A percentile compares a stretch with the other conserved stretches of the same genome.
Evolutionary conservation across 2,329 filamentous ascomycete species (phyloP).

Genomic region (Capronia americana): DNA sequence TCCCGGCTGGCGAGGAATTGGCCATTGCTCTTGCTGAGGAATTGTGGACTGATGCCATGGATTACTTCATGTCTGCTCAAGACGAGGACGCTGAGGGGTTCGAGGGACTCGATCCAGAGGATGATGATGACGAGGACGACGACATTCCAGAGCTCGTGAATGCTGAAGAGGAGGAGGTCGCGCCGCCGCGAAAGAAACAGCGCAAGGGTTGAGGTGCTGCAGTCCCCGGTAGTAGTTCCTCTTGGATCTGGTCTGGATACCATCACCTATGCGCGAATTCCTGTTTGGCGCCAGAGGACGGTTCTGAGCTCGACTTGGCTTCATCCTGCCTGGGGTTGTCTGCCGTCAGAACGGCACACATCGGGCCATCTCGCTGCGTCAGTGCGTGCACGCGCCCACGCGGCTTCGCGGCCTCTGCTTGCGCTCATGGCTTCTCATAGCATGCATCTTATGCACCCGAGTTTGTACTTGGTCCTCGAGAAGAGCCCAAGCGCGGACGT

Average conservation of each 20-base stretch:
- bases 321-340: too few species aligned
- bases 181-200: constrained; percentile 40
- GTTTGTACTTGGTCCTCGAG: background rate
- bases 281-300: background rate
- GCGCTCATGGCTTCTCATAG: background rate
- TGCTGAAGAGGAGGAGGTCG: constrained; percentile 43
- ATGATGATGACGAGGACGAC: constrained; percentile 64
- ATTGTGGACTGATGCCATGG: constrained; percentile 52
- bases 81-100: constrained; percentile 56
- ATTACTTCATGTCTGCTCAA: constrained; percentile 36
- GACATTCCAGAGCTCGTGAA: constrained; percentile 51
- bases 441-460: background rate
- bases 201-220: constrained; percentile 21
- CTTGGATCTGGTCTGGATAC: background rate
- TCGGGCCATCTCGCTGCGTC: background rate
- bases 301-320: background rate
- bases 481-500: background rate
- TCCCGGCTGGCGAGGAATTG: constrained; percentile 83
- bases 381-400: background rate
- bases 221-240: background rate
- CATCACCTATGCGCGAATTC: background rate
- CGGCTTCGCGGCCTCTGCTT: background rate
- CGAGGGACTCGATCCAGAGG: constrained; percentile 65
- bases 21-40: constrained; percentile 84
- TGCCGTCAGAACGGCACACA: background rate